Evolutionary conservation across 2,329 filamentous ascomycete species (phyloP).

Genomic region (Fusarium sterilihyphosum): DNA sequence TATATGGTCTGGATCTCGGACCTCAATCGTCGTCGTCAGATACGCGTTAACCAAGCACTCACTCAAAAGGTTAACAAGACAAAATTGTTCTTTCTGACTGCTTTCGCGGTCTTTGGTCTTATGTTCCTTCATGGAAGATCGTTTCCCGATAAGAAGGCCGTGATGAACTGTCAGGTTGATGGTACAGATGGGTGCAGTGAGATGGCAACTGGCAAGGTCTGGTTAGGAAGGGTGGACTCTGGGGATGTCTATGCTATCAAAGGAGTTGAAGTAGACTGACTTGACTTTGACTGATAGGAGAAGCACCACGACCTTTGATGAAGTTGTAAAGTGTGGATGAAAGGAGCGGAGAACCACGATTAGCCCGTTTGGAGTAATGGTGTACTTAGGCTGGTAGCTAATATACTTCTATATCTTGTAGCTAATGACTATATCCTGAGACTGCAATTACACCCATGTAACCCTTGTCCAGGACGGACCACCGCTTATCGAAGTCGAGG

Average conservation of each 20-base stretch:
- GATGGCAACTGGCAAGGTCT: neutral
- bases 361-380: no score
- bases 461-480: rapidly evolving
- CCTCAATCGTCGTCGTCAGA: rapidly evolving
- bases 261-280: neutral
- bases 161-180: neutral
- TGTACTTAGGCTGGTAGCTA: neutral
- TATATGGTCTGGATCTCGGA: neutral
- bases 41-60: neutral
- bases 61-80: neutral
- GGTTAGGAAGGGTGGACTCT: neutral
- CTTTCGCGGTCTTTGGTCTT: neutral
- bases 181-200: neutral
- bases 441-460: rapidly evolving
- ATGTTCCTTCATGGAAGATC: neutral
- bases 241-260: neutral
- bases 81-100: neutral
- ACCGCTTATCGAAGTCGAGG: rapidly evolving
- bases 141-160: neutral
- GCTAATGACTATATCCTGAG: rapidly evolving
- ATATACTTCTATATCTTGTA: rapidly evolving
- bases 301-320: rapidly evolving
- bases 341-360: no score
- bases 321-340: neutral
- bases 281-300: rapidly evolving